Evolutionary conservation across 306 rosid species (phyloP).

Genomic region (Vigna unguiculata): DNA sequence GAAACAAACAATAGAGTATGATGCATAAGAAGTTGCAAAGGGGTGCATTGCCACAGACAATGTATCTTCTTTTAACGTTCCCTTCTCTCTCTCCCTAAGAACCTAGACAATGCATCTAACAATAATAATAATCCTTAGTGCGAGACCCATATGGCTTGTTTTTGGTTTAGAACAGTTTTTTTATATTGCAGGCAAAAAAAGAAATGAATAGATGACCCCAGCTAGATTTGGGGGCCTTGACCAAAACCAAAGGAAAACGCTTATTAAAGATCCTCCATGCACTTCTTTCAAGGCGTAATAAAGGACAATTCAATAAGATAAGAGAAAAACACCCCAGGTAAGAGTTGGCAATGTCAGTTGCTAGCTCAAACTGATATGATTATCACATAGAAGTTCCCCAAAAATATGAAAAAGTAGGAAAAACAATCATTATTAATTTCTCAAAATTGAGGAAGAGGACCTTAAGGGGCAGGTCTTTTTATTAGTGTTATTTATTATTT

Average conservation of each 20-base stretch:
- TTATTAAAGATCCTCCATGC: slow-evolving; percentile 58
- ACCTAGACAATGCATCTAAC: slow-evolving; percentile 50
- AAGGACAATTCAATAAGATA: slow-evolving; percentile 67
- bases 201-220: slow-evolving; percentile 48
- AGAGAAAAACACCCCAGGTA: slow-evolving; percentile 45
- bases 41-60: slow-evolving; percentile 43
- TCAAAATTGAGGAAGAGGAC: slow-evolving; percentile 41
- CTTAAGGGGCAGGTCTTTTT: slow-evolving; percentile 44
- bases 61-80: slow-evolving; percentile 48
- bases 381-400: slow-evolving; percentile 49
- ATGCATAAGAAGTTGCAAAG: slow-evolving; percentile 46
- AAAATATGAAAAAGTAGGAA: slow-evolving; percentile 10
- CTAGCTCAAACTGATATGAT: slow-evolving; percentile 69
- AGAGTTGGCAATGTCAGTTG: slow-evolving; percentile 88
- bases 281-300: slow-evolving; percentile 61
- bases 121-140: slow-evolving; percentile 45
- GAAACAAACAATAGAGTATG: slow-evolving; percentile 49
- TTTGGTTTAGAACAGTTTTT: slow-evolving; percentile 1
- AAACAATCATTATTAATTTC: slow-evolving; percentile 47
- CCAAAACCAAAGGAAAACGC: slow-evolving; percentile 52
- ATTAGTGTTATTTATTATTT: slow-evolving; percentile 36
- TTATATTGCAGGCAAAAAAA: slow-evolving; percentile 18
- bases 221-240: slow-evolving; percentile 70
- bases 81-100: slow-evolving; percentile 30
- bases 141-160: slow-evolving; percentile 53